These are phyloP conservation scores for Thinopyrum obtusiflorum DNA, from an alignment of 202 grass and related monocot genomes.

Conservation along the genomic window DNA sequence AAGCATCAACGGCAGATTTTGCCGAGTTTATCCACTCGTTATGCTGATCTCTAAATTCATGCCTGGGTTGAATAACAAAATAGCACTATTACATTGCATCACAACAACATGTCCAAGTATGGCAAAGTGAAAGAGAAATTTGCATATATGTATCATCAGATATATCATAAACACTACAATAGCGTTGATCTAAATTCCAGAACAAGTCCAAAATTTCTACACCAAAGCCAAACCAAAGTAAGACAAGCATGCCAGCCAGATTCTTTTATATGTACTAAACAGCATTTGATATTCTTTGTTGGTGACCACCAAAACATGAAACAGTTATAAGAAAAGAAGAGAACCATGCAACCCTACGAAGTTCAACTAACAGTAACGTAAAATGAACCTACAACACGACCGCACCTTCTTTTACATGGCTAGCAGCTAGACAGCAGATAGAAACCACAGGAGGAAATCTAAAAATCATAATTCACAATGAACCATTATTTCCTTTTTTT, in stretches of 20 bases:
- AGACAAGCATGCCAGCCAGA: not conserved
- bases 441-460: not conserved
- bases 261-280: not conserved
- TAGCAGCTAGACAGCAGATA: not conserved
- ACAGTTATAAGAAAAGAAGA: slow-evolving; percentile 6
- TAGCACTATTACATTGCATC: slow-evolving; percentile 21
- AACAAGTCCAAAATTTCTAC: not conserved
- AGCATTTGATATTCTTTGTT: slow-evolving; percentile 5
- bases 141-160: not conserved
- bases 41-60: slow-evolving; percentile 88
- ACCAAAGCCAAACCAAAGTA: slow-evolving; percentile 9
- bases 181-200: not conserved
- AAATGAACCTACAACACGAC: slow-evolving; percentile 7
- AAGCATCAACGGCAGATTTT: slow-evolving; percentile 64
- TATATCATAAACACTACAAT: not conserved
- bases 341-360: not conserved
- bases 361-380: not conserved
- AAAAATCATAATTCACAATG: not conserved
- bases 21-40: slow-evolving; percentile 81
- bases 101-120: not conserved
- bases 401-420: not conserved
- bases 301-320: not conserved
- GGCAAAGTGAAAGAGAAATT: not conserved
- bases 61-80: slow-evolving; percentile 42
- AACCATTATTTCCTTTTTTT: slow-evolving; percentile 4